Evolutionary conservation across 768 basidiomycete genomes (phyloP), one percentile per base, ranked within the genome.

Genomic region (Sporobolomyces phaffii): DNA sequence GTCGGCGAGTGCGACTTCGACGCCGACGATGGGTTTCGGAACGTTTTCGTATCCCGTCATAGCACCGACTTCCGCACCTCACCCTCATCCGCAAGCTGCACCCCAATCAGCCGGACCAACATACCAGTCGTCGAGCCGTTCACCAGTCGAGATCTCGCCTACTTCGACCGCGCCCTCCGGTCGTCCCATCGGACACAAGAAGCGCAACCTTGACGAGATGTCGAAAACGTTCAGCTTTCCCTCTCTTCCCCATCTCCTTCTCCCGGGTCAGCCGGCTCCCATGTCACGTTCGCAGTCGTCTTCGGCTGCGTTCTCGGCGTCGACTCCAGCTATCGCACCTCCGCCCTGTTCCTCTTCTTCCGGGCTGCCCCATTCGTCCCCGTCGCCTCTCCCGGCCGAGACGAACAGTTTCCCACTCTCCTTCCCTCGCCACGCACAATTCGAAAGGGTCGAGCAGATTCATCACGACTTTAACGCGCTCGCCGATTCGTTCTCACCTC

Each of bases 401-500:
- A 8, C 29, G 29, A 31, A 53, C 52, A n/a, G 34, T 18, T 7
- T 11, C 40, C 40, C 10, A 11, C 40, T 41, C 15, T 11, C 48
- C 7, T 26, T 49, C 7, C 44, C 36, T 28, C 44, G 26, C 4
- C 38, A n/a, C 8, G 3, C 26, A 2, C 54, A 56, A 29, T 40
- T 43, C 15, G 43, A 2, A 1, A 22, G 15, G 18, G 34, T 43
- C 20, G 17, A 22, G 29, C 28, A 13, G 28, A n/a, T 24, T 22
- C 38, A 20, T 29, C 29, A 40, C 3, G 13, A 7, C 2, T 68
- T 68, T 56, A 5, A 40, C 5, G 52, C 60, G 11, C 65, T 68
- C 43, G 14, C 36, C 15, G 48, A 62, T 44, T 14, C 31, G 13
- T 68, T 68, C 44, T 68, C 65, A 8, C 65, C 65, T 28, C 65